phyloP scores from a whole-genome alignment of 2,329 filamentous ascomycete species.

The Venturia carpophila region DNA sequence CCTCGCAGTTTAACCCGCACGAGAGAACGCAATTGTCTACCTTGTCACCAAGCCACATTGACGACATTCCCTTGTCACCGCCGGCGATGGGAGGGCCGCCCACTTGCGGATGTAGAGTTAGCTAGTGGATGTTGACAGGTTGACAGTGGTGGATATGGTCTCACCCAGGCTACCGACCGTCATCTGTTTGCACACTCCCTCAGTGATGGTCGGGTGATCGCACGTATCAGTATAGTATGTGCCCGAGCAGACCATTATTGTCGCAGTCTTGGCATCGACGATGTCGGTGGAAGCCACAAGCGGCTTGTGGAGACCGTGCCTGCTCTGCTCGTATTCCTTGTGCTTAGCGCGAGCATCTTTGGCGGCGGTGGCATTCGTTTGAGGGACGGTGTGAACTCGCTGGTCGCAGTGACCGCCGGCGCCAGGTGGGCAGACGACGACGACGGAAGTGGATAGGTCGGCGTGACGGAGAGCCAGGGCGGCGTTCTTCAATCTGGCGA shows the following conservation, averaged over 20 bases:
- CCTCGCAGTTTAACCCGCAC: neutral
- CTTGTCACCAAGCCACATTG: neutral
- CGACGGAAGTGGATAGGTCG: neutral
- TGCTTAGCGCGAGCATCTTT: neutral
- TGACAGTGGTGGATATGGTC: neutral
- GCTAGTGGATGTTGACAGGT: neutral
- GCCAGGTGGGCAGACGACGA: neutral
- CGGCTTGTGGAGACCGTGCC: neutral
- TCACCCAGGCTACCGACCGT: slow-evolving; percentile 1
- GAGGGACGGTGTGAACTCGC: neutral
- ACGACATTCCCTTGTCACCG: neutral
- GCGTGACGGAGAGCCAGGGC: neutral
- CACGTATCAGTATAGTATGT: neutral
- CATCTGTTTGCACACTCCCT: neutral
- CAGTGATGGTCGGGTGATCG: neutral
- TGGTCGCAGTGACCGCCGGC: neutral
- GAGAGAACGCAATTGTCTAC: neutral
- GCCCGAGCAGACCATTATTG: neutral
- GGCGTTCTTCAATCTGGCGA: neutral
- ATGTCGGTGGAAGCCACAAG: neutral
- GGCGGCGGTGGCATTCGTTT: neutral
- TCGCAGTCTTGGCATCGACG: neutral
- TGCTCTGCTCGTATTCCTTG: neutral
- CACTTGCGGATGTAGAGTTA: neutral
- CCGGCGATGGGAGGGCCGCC: neutral